A percentile compares a stretch with the other conserved stretches of the same genome.
phyloP scores from a whole-genome alignment of 331 rosid genomes.

The Spiraea crenata region DNA sequence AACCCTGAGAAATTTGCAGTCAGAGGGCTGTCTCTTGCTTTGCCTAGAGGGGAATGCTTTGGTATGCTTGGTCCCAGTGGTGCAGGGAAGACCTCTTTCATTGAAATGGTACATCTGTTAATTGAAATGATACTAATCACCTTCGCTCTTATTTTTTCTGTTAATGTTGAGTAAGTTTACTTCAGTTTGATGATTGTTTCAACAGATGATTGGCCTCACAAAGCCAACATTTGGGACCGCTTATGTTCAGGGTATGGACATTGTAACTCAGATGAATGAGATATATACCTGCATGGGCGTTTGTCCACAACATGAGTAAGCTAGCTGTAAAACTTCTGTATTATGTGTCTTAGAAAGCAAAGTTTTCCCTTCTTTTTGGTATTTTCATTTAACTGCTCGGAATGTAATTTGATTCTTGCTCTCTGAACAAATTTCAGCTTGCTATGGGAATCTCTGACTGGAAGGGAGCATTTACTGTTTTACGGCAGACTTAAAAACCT shows the following conservation, averaged over 20 bases:
- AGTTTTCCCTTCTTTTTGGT: no score
- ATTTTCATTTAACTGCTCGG: no score
- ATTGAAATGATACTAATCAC: no score
- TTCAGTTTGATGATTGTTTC: neutral
- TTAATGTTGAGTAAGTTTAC: no score
- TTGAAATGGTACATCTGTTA: slow-evolving; percentile 36
- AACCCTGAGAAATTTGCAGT: slow-evolving; percentile 80
- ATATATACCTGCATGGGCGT: slow-evolving; percentile 76
- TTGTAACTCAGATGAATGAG: slow-evolving; percentile 46
- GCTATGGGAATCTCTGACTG: slow-evolving; percentile 77
- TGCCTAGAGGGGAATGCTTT: slow-evolving; percentile 82
- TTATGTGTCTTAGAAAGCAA: neutral
- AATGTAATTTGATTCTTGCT: no score
- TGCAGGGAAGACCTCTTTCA: slow-evolving; percentile 93
- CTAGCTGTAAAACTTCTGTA: neutral
- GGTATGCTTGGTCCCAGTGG: slow-evolving; percentile 98
- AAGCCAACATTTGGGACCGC: slow-evolving; percentile 70
- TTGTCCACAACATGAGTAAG: slow-evolving; percentile 84
- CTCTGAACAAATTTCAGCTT: slow-evolving; percentile 33
- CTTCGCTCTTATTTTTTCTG: no score
- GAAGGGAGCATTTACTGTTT: slow-evolving; percentile 85
- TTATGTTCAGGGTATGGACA: slow-evolving; percentile 65
- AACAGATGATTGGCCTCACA: slow-evolving; percentile 69
- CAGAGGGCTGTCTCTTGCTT: slow-evolving; percentile 78
- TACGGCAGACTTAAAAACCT: slow-evolving; percentile 90